A percentile compares a stretch with the other conserved stretches of the same genome.
phyloP scores from a whole-genome alignment of 2,329 filamentous ascomycete species.

The Trichoderma afroharzianum region DNA sequence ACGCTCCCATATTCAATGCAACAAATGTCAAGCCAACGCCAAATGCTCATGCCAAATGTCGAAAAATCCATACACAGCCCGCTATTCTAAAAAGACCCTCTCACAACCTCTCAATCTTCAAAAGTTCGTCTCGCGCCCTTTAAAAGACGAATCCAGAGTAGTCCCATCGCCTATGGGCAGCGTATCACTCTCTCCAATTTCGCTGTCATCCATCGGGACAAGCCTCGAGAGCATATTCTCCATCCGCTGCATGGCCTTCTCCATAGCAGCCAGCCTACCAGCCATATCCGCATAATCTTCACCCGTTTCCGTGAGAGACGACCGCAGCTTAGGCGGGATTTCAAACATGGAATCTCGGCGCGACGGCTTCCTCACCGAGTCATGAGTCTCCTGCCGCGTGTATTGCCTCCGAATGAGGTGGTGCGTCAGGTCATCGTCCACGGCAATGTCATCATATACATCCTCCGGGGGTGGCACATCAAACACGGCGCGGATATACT shows the following conservation, averaged over 20 bases:
- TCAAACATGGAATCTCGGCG: conserved; percentile 57
- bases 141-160: conserved; percentile 31
- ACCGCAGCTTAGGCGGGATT: conserved; percentile 45
- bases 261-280: conserved; percentile 46
- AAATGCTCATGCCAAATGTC: background rate
- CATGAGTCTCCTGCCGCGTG: conserved; percentile 37
- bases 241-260: conserved; percentile 47
- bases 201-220: conserved; percentile 24
- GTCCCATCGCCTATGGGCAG: conserved; percentile 22
- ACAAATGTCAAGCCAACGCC: background rate
- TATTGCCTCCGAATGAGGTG: conserved; percentile 58
- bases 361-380: conserved; percentile 31
- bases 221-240: conserved; percentile 45
- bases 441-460: conserved; percentile 53
- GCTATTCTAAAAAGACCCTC: background rate
- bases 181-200: conserved; percentile 1
- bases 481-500: conserved; percentile 70
- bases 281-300: conserved; percentile 44
- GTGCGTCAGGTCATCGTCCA: conserved; percentile 56
- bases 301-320: conserved; percentile 43
- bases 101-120: background rate
- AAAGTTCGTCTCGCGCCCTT: conserved; percentile 15
- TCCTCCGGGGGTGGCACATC: conserved; percentile 64
- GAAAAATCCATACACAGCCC: background rate
- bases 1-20: conserved; percentile 3